A percentile compares a stretch with the other conserved stretches of the same genome.
phyloP scores from a whole-genome alignment of 306 rosid genomes.

The Rubus parviflorus region DNA sequence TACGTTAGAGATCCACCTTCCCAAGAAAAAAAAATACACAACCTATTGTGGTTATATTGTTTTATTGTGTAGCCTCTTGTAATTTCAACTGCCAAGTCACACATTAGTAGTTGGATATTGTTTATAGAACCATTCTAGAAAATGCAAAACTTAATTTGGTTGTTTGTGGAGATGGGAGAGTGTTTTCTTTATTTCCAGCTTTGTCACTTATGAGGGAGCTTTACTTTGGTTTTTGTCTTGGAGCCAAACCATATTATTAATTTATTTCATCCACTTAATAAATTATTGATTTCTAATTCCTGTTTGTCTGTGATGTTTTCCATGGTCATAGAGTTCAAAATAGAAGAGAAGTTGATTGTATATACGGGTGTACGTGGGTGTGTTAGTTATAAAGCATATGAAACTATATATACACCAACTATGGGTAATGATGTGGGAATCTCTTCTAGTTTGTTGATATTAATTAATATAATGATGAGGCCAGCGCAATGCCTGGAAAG shows the following conservation, averaged over 20 bases:
- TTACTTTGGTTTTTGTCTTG: neutral
- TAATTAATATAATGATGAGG: slow-evolving; percentile 9
- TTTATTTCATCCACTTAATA: neutral
- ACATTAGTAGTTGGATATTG: neutral
- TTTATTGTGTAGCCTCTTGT: neutral
- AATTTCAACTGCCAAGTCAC: neutral
- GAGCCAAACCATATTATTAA: neutral
- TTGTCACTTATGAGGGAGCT: neutral
- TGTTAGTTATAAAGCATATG: neutral
- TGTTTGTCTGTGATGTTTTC: neutral
- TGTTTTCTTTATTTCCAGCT: neutral
- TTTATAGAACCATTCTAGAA: neutral
- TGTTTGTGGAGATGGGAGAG: neutral
- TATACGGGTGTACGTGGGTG: too few species aligned
- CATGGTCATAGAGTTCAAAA: neutral
- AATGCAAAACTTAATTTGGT: neutral
- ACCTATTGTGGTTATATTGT: neutral
- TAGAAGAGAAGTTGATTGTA: too few species aligned
- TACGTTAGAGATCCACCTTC: slow-evolving; percentile 6
- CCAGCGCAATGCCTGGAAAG: neutral
- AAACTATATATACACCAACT: neutral
- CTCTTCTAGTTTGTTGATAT: neutral
- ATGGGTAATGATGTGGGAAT: neutral
- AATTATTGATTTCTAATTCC: neutral
- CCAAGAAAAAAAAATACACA: neutral